Base-by-base conservation (phyloP, 192 early-diverging fungal genomes). In the Coemansia sp. region DNA sequence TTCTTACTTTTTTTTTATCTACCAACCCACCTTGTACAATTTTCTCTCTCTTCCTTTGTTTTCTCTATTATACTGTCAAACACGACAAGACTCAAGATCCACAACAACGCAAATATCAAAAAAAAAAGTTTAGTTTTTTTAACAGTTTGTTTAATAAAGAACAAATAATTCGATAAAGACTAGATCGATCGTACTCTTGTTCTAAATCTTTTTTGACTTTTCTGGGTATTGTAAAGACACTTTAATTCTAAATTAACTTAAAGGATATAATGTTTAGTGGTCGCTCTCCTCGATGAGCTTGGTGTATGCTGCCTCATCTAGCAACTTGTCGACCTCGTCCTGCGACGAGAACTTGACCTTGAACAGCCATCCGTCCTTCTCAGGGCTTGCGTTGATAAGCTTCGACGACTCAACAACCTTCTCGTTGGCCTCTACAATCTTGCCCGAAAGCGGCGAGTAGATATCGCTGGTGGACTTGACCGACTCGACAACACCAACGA, bases 401-500 rank as follows among this genome's bases (percentile, higher is more conserved):
- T 73, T 76, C n/a, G 92, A 89, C 49, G 90, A 82, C 25, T 78
- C 77, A 33, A 57, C 68, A 47, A 98, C 82, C 0, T 34, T 56
- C 11, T 63, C 52, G 76, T 98, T 98, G 66, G 86, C 82, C 52
- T 86, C 89, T 45, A 91, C 80, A 54, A 98, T 83, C 53, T 87
- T 82, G 53, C 95, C 95, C 50, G 82, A 71, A 23, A 93, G 72
- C 54, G 95, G 95, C 21, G 93, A 82, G 65, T 90, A 93, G 40
- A 98, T 87, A 58, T 98, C 95, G 57, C 83, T 86, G 43, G 93
- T 91, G 52, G 95, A 94, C 84, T 98, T 98, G 67, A 98, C 95
- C 37, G 86, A 89, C 75, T 98, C 95, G 46, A 98, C 89, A 37
- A 88, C 88, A 58, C 90, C 88, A n/a, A 93, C 80, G 53, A 65